Evolutionary conservation across 345 rosid genomes (phyloP).

Genomic region (Ailanthus altissimus): DNA sequence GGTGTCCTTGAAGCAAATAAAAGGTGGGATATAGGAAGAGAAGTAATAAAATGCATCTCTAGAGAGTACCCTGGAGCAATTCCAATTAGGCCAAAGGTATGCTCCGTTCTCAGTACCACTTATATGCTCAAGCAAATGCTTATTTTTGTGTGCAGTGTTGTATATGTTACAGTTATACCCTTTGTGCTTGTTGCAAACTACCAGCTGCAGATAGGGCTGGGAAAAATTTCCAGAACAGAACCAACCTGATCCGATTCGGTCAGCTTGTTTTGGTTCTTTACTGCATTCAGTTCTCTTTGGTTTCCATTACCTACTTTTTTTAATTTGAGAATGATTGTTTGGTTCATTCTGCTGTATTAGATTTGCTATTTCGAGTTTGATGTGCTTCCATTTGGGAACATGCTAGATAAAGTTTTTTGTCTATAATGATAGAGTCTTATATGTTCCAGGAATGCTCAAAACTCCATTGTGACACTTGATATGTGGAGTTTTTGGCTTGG

Average conservation of each 20-base stretch:
- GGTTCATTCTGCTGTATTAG: background rate
- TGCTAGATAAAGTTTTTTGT: background rate
- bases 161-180: background rate
- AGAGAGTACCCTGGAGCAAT: slow-evolving; percentile 50
- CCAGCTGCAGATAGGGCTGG: background rate
- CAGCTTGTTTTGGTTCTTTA: too few relatives aligned
- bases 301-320: too few relatives aligned
- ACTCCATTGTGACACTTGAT: background rate
- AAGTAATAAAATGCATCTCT: slow-evolving; percentile 54
- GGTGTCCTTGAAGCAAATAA: slow-evolving; percentile 71
- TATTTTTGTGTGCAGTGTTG: slow-evolving; percentile 1
- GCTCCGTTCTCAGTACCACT: background rate
- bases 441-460: background rate
- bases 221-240: too few relatives aligned
- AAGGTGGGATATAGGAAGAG: slow-evolving; percentile 74
- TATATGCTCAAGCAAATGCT: background rate
- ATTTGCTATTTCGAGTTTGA: background rate
- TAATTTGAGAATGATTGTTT: background rate
- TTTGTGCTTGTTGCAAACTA: background rate
- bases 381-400: too few relatives aligned
- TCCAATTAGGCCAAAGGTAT: slow-evolving; percentile 70
- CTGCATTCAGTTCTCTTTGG: too few relatives aligned
- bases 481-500: background rate
- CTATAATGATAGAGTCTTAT: background rate
- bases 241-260: too few relatives aligned